phyloP scores from a whole-genome alignment of 805 yeast species.

The Wickerhamomyces strasburgensis region DNA sequence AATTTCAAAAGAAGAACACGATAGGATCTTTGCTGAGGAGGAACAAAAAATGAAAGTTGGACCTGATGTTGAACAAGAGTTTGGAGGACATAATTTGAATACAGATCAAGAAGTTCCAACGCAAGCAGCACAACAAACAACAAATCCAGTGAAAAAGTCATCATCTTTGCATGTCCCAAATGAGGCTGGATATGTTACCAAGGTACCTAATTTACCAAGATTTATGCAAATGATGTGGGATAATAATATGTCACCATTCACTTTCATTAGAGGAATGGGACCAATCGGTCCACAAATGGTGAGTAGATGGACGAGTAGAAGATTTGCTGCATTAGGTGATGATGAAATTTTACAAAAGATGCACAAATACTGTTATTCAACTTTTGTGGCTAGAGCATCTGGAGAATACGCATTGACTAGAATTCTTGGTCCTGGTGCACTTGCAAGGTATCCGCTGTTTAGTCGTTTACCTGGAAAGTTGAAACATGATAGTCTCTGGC shows the following conservation, averaged over 20 bases:
- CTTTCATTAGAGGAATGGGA: slow-evolving; percentile 44
- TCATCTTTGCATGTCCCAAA: slow-evolving; percentile 25
- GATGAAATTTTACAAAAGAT: slow-evolving; percentile 33
- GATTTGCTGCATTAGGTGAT: slow-evolving; percentile 33
- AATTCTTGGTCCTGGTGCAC: slow-evolving; percentile 52
- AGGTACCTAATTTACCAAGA: slow-evolving; percentile 31
- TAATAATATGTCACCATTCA: slow-evolving; percentile 49
- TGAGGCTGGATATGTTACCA: slow-evolving; percentile 29
- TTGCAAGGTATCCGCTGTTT: slow-evolving; percentile 50
- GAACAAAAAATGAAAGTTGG: slow-evolving; percentile 10
- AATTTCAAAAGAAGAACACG: slow-evolving; percentile 1
- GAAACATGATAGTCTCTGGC: slow-evolving; percentile 37
- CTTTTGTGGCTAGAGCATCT: slow-evolving; percentile 50
- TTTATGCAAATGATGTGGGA: slow-evolving; percentile 45
- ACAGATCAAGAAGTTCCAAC: slow-evolving; percentile 27
- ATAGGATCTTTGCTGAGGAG: slow-evolving; percentile 19
- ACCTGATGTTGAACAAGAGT: slow-evolving; percentile 30
- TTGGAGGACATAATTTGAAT: slow-evolving; percentile 16
- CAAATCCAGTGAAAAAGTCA: slow-evolving; percentile 10
- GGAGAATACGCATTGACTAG: slow-evolving; percentile 64
- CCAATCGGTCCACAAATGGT: slow-evolving; percentile 50
- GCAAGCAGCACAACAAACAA: slow-evolving; percentile 13
- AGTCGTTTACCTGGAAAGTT: slow-evolving; percentile 43
- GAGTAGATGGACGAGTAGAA: slow-evolving; percentile 49
- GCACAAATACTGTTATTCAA: slow-evolving; percentile 49